Evolutionary conservation across 805 yeast species (phyloP).

Genomic region (Candida bentonensis): DNA sequence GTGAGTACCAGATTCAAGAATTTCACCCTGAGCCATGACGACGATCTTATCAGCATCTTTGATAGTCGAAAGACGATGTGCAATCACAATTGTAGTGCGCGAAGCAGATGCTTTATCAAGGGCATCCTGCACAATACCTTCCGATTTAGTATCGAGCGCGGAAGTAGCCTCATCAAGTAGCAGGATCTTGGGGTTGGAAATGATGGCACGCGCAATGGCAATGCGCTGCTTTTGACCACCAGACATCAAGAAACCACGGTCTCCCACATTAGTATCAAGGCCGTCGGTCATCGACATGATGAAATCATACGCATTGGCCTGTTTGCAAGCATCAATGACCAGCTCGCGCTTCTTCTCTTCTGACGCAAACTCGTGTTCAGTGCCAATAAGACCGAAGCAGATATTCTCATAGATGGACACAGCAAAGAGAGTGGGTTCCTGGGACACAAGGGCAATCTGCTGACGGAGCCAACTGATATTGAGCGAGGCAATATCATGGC

Average conservation of each 20-base stretch:
- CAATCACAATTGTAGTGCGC: conserved; percentile 42
- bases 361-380: conserved; percentile 42
- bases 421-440: conserved; percentile 87
- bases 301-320: conserved; percentile 27
- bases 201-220: conserved; percentile 57
- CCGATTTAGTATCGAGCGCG: conserved; percentile 37
- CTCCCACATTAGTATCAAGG: conserved; percentile 54
- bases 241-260: conserved; percentile 43
- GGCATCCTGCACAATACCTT: conserved; percentile 29
- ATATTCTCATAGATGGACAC: conserved; percentile 80
- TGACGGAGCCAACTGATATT: conserved; percentile 63
- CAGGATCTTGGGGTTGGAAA: conserved; percentile 45
- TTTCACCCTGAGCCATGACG: conserved; percentile 36
- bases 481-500: conserved; percentile 61
- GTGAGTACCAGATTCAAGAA: conserved; percentile 33
- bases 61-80: conserved; percentile 44
- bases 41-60: conserved; percentile 41
- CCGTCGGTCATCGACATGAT: conserved; percentile 63
- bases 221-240: conserved; percentile 66
- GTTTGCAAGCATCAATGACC: conserved; percentile 23
- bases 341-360: conserved; percentile 24
- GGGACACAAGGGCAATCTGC: conserved; percentile 82
- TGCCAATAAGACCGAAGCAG: conserved; percentile 67
- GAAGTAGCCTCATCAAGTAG: conserved; percentile 56
- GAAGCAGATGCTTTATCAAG: conserved; percentile 21